Base-by-base conservation (phyloP, 2,329 filamentous ascomycete genomes). In the Zelopaecilomyces penicillatus region DNA sequence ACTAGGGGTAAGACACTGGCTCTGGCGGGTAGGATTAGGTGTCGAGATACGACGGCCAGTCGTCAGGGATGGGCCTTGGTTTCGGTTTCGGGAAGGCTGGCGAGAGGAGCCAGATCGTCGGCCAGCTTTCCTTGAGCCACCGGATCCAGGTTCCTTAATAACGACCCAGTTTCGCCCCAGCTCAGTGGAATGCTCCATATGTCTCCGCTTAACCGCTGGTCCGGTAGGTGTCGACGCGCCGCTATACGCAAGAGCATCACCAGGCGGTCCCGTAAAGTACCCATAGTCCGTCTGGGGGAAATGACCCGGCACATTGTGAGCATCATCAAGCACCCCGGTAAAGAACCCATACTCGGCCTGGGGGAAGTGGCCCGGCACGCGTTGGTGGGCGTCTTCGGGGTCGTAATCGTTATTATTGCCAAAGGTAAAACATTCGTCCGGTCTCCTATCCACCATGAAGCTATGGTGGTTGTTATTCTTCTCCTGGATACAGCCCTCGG, bases 151-250 rank as follows among this genome's bases (percentile, higher is more conserved):
- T 37, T 73, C 72, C 44, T 68, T 67, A 28, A 89, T 78, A 50
- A 89, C 71, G 29, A 89, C 82, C 85, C 85, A 89, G 63, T 81
- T 85, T 44, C 73, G 75, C 30, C 76, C 70, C 5, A 85, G 66
- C 37, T 83, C 78, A 50, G 79, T 74, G 12, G 69, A 66, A 2
- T 67, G 59, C 43, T 68, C 64, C n/a, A 75, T 69, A 48, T 80
- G 76, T 37, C 76, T 67, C 36, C 76, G 67, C 57, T 80, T 80
- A 2, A 70, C 64, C 1, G 73, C 66, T 4, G 70, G 72, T 28
- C 60, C 55, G 3, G 68, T 65, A 3, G 71, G 67, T 6, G 71
- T 73, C 2, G 68, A 63, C n/a, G 59, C 52, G 30, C 62, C 52
- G 50, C 59, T 61, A 12, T 54, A 19, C 57, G 62, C 40, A 5